Conservation (phyloP, 768 basidiomycete genomes). For the Leccinum subtestaceum region DNA sequence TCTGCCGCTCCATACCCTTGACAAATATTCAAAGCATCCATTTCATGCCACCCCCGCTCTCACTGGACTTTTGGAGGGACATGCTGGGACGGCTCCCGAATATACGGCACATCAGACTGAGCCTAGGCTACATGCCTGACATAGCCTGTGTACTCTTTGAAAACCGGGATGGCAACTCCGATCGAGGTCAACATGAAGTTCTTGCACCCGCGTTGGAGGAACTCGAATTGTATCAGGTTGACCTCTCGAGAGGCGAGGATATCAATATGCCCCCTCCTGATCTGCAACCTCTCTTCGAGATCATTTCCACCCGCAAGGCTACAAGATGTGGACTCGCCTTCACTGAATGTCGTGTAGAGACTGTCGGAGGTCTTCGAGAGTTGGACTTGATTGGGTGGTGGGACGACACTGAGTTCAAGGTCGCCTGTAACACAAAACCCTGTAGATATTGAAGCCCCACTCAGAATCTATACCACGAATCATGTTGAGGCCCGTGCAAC, state of each 20-base stretch:
- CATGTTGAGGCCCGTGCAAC: no score
- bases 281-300: neutral
- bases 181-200: neutral
- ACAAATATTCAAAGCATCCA: slow-evolving; percentile 1
- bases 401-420: no score
- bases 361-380: neutral
- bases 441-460: no score
- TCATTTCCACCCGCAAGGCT: neutral
- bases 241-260: neutral
- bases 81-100: no score
- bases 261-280: neutral
- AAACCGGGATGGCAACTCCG: no score
- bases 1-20: slow-evolving; percentile 1
- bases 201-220: neutral
- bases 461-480: no score
- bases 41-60: neutral
- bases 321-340: neutral
- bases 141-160: no score
- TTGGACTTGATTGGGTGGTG: neutral
- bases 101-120: no score
- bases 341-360: neutral
- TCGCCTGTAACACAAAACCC: no score
- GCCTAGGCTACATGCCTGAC: no score
- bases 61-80: slow-evolving; percentile 3
- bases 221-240: neutral